These are phyloP conservation scores for Dendrocalamus sinicus DNA, from an alignment of 176 grass and related monocot genomes.

Conservation along the genomic window DNA sequence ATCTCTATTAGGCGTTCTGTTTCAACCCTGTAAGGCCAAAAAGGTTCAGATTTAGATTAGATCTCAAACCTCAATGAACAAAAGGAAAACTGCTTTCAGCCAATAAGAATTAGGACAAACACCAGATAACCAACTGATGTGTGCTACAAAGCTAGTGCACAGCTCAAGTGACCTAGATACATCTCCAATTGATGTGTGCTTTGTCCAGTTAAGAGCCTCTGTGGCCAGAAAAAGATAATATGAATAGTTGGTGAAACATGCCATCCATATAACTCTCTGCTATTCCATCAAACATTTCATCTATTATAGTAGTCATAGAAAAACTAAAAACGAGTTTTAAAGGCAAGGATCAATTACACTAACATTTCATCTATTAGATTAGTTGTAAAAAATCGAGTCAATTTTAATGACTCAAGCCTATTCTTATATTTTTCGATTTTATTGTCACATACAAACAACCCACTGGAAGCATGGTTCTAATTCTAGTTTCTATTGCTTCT, in stretches of 20 bases:
- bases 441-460: background rate
- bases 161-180: background rate
- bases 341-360: background rate
- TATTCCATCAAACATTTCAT: background rate
- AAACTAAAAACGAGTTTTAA: background rate
- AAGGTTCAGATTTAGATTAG: constrained; percentile 26
- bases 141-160: background rate
- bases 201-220: constrained; percentile 21
- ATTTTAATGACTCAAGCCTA: background rate
- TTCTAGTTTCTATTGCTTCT: background rate
- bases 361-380: constrained; percentile 30
- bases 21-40: constrained; percentile 58
- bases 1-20: constrained; percentile 52
- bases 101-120: constrained; percentile 16
- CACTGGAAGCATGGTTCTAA: background rate
- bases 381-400: background rate
- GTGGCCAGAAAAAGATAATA: constrained; percentile 1
- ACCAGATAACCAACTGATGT: constrained; percentile 22
- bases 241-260: background rate
- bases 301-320: background rate
- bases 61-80: constrained; percentile 29
- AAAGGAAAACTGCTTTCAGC: constrained; percentile 13
- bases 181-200: background rate
- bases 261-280: background rate
- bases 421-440: background rate